Base-by-base conservation (phyloP, 768 basidiomycete genomes). In the Panus rudis region DNA sequence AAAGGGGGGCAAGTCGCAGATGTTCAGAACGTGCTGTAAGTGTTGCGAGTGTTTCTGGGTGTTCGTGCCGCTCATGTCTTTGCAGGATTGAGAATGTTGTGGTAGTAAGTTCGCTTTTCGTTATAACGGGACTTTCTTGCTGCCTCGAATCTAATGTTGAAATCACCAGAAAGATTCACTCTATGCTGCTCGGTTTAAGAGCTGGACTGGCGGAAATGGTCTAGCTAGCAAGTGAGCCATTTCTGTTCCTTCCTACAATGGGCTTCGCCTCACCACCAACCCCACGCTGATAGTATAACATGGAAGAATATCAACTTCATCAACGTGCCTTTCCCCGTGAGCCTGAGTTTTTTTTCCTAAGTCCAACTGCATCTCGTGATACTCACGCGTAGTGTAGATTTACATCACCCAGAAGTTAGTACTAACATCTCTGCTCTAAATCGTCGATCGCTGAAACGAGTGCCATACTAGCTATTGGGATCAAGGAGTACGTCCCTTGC, bases 151-250 rank as follows among this genome's bases (percentile, higher is more conserved):
- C 21, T 10, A 12, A 19, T 11, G 25, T 33, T 12, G 6, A 17
- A 31, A 27, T 20, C 20, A 40, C 3, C 43, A 79, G 76, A 70
- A 70, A 49, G 67, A 70, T 41, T 58, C 69, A 0, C 58, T 79
- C 2, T 79, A 79, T 44, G 78, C 63, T 6, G 78, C 78, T n/a
- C 70, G 78, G 8, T 81, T 80, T 64, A 80, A 80, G 63, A 80
- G 79, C 53, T 80, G 77, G 77, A 72, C 75, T 1, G 78, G 78
- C 0, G 79, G 78, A 24, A 75, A 76, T 43, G 79, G 79, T 0
- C 41, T 73, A 3, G 76, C 76, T 1, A 59, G 68, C 34, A 80
- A 80, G 78, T 78, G 31, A 19, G 49, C 40, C 13, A 6, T n/a
- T 17, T 43, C 3, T 26, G 7, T 21, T n/a, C n/a, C n/a, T n/a